phyloP scores from a whole-genome alignment of 805 yeast genomes.

The Metschnikowia borealis region DNA sequence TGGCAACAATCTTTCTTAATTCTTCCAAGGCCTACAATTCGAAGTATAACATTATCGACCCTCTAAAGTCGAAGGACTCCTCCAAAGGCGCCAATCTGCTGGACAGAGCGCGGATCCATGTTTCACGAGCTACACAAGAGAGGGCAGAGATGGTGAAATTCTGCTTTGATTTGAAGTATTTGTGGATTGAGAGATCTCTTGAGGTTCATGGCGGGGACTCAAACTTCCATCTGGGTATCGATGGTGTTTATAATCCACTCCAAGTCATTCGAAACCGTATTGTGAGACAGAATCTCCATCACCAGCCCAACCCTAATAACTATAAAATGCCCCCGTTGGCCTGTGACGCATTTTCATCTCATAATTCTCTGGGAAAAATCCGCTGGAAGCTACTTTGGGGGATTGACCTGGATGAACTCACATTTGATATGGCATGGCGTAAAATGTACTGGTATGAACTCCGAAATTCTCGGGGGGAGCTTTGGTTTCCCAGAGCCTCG shows the following conservation, averaged over 20 bases:
- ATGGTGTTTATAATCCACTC: conserved; percentile 74
- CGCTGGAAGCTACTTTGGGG: conserved; percentile 57
- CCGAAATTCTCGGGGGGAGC: conserved; percentile 39
- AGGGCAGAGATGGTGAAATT: conserved; percentile 50
- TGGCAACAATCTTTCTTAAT: conserved; percentile 15
- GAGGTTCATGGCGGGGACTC: conserved; percentile 21
- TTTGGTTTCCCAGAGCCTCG: conserved; percentile 43
- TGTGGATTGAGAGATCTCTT: conserved; percentile 41
- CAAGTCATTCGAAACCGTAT: conserved; percentile 75
- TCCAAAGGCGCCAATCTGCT: conserved; percentile 3
- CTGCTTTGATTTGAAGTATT: conserved; percentile 48
- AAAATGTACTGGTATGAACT: conserved; percentile 52
- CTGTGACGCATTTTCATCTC: conserved; percentile 56
- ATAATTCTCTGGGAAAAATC: conserved; percentile 21
- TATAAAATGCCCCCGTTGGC: conserved; percentile 53
- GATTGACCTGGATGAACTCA: conserved; percentile 54
- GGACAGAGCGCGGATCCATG: conserved; percentile 9
- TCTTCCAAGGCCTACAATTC: conserved; percentile 9
- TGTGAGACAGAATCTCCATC: conserved; percentile 49
- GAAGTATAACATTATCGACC: conserved; percentile 15
- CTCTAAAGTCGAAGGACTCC: conserved; percentile 6
- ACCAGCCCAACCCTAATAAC: conserved; percentile 26
- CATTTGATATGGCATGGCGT: conserved; percentile 58
- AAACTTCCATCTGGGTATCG: conserved; percentile 45
- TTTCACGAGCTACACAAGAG: conserved; percentile 36